These are phyloP conservation scores for Endoconidiophora laricicola DNA, from an alignment of 2,329 filamentous ascomycete species.

Conservation along the genomic window DNA sequence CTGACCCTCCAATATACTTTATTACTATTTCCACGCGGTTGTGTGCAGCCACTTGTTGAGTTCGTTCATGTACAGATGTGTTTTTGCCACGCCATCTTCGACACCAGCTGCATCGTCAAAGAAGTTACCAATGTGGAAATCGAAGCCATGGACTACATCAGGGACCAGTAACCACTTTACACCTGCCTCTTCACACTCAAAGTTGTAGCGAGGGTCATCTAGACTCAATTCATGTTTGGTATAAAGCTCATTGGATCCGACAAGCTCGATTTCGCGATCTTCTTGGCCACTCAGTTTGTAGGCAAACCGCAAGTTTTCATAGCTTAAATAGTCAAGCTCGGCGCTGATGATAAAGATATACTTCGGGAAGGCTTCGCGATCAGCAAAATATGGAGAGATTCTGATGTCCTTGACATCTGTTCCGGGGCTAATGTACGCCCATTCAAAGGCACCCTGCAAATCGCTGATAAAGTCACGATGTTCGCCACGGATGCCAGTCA, in stretches of 20 bases:
- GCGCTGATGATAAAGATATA: constrained; percentile 23
- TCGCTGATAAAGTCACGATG: constrained; percentile 13
- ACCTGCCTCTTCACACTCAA: constrained; percentile 18
- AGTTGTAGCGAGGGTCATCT: constrained; percentile 22
- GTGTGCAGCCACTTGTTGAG: constrained; percentile 19
- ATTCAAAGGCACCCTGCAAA: constrained; percentile 19
- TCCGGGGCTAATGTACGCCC: constrained; percentile 20
- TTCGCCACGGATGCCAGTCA: constrained; percentile 14
- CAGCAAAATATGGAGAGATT: constrained; percentile 21
- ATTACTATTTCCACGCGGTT: no score
- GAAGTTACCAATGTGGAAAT: constrained; percentile 19
- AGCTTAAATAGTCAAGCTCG: constrained; percentile 22
- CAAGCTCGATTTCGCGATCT: not conserved
- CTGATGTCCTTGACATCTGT: constrained; percentile 20
- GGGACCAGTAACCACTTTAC: constrained; percentile 27
- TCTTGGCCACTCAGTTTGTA: constrained; percentile 14
- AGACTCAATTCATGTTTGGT: constrained; percentile 15
- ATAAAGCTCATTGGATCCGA: constrained; percentile 13
- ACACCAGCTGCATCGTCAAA: constrained; percentile 19
- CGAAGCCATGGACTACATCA: constrained; percentile 26
- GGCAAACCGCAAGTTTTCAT: constrained; percentile 15
- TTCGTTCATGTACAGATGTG: constrained; percentile 17
- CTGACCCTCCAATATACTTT: no score
- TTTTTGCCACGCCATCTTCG: constrained; percentile 19
- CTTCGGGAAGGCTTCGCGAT: constrained; percentile 19